Conservation (phyloP, 2,329 filamentous ascomycete species). For the Pseudonectria foliicola region DNA sequence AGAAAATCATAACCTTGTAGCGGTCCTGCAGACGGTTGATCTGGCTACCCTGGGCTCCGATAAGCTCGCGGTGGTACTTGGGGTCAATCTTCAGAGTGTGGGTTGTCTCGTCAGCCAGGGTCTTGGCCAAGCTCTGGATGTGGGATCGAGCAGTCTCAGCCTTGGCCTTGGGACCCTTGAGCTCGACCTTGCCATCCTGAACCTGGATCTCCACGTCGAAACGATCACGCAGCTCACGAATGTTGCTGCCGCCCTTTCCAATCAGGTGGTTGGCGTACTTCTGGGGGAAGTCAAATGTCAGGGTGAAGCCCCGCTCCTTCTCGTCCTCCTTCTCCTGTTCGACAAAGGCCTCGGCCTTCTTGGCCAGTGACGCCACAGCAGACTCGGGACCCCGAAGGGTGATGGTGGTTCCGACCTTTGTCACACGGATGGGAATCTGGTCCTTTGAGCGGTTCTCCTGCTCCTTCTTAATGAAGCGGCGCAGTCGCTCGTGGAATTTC, state of each 20-base stretch:
- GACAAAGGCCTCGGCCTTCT: slow-evolving; percentile 72
- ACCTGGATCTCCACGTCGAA: slow-evolving; percentile 77
- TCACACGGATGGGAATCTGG: slow-evolving; percentile 54
- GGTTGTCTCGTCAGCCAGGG: slow-evolving; percentile 84
- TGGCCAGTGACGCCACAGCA: slow-evolving; percentile 62
- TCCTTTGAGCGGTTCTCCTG: slow-evolving; percentile 49
- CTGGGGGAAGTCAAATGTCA: slow-evolving; percentile 87
- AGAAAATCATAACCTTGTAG: slow-evolving; percentile 93
- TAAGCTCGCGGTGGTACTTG: slow-evolving; percentile 89
- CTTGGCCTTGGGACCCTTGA: slow-evolving; percentile 94
- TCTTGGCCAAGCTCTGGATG: slow-evolving; percentile 71
- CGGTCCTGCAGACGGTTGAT: slow-evolving; percentile 89
- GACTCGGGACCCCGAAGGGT: slow-evolving; percentile 71
- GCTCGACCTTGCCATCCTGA: slow-evolving; percentile 86
- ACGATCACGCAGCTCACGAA: slow-evolving; percentile 57
- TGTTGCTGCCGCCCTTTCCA: slow-evolving; percentile 60
- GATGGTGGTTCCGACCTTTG: slow-evolving; percentile 52
- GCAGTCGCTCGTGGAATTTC: slow-evolving; percentile 59
- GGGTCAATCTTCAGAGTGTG: slow-evolving; percentile 84
- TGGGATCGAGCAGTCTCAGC: slow-evolving; percentile 78
- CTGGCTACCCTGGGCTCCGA: slow-evolving; percentile 78
- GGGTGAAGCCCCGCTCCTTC: slow-evolving; percentile 81
- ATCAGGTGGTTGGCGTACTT: slow-evolving; percentile 85
- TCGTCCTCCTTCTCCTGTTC: slow-evolving; percentile 87
- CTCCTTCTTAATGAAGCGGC: slow-evolving; percentile 58